These are phyloP conservation scores for Fusarium zealandicum DNA, from an alignment of 2,329 filamentous ascomycete species.

Conservation along the genomic window DNA sequence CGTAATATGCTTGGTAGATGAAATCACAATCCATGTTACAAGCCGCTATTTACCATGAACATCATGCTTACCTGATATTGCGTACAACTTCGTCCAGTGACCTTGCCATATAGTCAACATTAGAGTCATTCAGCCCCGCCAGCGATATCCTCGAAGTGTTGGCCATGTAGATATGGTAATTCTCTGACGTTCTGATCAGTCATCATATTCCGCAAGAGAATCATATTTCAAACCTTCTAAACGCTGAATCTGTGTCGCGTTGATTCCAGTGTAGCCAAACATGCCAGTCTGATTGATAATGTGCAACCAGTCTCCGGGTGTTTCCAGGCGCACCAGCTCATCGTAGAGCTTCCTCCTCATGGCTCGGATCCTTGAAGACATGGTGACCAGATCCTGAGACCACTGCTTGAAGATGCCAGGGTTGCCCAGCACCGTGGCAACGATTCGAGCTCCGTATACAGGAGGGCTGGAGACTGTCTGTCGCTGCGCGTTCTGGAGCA, in stretches of 20 bases:
- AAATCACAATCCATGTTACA: too few species aligned
- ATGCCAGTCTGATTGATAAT: constrained; percentile 50
- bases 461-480: constrained; percentile 48
- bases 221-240: constrained; percentile 39
- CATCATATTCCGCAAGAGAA: accelerated
- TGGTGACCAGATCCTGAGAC: constrained; percentile 46
- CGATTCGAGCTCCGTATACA: constrained; percentile 47
- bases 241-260: constrained; percentile 52
- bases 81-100: constrained; percentile 30
- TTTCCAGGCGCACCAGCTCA: constrained; percentile 41
- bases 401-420: constrained; percentile 43
- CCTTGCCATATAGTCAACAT: constrained; percentile 39
- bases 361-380: constrained; percentile 46
- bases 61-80: background rate
- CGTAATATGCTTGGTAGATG: too few species aligned
- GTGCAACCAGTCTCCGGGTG: constrained; percentile 49
- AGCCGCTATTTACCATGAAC: too few species aligned
- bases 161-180: constrained; percentile 50
- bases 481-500: constrained; percentile 45
- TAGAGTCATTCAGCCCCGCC: constrained; percentile 49
- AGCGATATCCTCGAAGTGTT: constrained; percentile 49
- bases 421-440: constrained; percentile 43
- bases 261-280: constrained; percentile 58
- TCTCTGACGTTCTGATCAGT: constrained; percentile 31
- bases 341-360: constrained; percentile 48